Conservation (phyloP, 768 basidiomycete genomes). For the Clitopilus hobsonii region DNA sequence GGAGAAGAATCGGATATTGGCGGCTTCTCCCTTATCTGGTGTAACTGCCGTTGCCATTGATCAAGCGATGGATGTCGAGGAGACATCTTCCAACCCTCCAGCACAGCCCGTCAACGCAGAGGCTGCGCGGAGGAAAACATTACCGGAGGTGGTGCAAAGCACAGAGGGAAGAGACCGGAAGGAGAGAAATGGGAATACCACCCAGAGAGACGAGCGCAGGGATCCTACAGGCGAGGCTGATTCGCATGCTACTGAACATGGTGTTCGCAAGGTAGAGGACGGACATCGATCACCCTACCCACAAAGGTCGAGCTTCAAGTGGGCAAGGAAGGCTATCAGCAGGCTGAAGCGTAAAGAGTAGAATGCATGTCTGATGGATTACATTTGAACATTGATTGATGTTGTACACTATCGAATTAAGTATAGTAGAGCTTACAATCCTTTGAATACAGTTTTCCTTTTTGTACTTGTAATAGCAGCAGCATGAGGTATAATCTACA, state of each 20-base stretch:
- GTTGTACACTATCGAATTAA: neutral
- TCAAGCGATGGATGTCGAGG: neutral
- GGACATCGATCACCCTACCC: neutral
- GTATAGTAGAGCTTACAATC: too few species aligned
- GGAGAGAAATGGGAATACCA: neutral
- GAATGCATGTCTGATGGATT: neutral
- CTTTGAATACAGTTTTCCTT: too few species aligned
- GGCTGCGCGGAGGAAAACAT: neutral
- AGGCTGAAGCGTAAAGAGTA: neutral
- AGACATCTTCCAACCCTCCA: neutral
- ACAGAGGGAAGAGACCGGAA: neutral
- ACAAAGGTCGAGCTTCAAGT: neutral
- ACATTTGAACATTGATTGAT: neutral
- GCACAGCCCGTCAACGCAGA: neutral
- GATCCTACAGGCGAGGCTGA: too few species aligned
- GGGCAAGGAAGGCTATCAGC: neutral
- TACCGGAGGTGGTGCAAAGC: neutral
- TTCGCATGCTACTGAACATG: neutral
- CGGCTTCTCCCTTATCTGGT: neutral
- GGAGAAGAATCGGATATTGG: neutral
- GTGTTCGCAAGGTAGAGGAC: neutral
- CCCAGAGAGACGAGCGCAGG: too few species aligned
- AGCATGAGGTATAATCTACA: too few species aligned
- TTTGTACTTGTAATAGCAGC: too few species aligned
- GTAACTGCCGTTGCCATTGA: neutral